Evolutionary conservation across 305 asterid species (phyloP).

Genomic region (Fraxinus baroniana): DNA sequence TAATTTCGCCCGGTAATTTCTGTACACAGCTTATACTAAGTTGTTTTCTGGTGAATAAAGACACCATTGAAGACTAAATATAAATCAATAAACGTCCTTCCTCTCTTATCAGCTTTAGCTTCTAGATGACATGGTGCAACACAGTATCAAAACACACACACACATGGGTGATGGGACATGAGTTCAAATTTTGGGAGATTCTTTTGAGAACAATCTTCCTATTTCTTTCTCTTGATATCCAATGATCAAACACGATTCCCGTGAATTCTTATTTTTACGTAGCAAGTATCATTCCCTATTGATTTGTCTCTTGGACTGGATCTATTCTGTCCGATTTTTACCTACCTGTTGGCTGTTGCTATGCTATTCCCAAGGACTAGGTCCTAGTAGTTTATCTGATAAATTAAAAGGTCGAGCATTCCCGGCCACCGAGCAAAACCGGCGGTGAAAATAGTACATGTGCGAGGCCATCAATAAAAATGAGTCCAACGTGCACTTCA

Average conservation of each 20-base stretch:
- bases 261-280: neutral
- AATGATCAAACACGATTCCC: neutral
- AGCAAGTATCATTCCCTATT: neutral
- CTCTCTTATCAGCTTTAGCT: neutral
- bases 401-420: neutral
- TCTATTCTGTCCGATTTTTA: neutral
- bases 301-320: neutral
- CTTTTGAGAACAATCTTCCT: neutral
- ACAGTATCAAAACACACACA: neutral
- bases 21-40: neutral
- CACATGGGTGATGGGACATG: too few relatives aligned
- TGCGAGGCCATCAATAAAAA: neutral
- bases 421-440: neutral
- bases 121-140: neutral
- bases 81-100: neutral
- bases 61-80: neutral
- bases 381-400: neutral
- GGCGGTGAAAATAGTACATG: too few relatives aligned
- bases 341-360: neutral
- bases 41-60: neutral
- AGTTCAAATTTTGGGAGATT: neutral
- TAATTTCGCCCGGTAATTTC: conserved; percentile 6
- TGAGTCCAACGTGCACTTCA: neutral
- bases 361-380: neutral
- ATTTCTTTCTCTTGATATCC: neutral